Base-by-base conservation (phyloP, 495 filamentous ascomycete genomes). In the Penicillium paradoxum region DNA sequence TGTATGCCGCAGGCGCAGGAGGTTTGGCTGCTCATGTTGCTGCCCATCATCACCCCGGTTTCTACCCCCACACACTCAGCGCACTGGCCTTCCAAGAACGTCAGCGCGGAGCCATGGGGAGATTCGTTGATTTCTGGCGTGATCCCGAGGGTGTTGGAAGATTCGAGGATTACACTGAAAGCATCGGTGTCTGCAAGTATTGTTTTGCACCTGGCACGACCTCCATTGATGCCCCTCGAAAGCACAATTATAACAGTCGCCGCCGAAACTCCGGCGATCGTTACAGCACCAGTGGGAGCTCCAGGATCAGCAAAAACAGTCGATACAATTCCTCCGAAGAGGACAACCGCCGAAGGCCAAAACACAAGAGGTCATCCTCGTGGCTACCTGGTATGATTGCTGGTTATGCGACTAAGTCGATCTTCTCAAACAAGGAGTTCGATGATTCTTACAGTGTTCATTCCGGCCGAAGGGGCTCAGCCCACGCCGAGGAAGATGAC, bases 91-190 rank as follows among this genome's bases (percentile, higher is more conserved):
- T 78, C 42, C 68, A 71, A 44, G 72, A 73, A 37, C 73, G 69
- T 15, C 81, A 79, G 27, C 70, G 70, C 25, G 81, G 80, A 2
- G 79, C 84, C 4, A 57, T 87, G 7, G 69, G 68, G 32, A 81
- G 76, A 34, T 71, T 86, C 30, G 70, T 83, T 15, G 78, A 85
- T 53, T 86, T 84, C 58, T 85, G 82, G 79, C 79, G 79, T 43
- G 84, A 88, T 52, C 74, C 80, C 2, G 82, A 89, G 56, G 86
- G 80, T 11, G 83, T 89, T 3, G 80, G 76, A 6, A 79, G 79
- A 54, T 89, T 84, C 59, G 86, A 89, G 64, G 83, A 86, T 58
- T 89, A 89, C 55, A 86, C 85, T 2, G 84, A 89, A 60, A 73
- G 79, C 44, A 87, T 86, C 44, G 86, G 86, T 17, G 78, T 87